These are phyloP conservation scores for Chytriomyces hyalinus DNA, from an alignment of 192 early-diverging fungal species.

Conservation along the genomic window DNA sequence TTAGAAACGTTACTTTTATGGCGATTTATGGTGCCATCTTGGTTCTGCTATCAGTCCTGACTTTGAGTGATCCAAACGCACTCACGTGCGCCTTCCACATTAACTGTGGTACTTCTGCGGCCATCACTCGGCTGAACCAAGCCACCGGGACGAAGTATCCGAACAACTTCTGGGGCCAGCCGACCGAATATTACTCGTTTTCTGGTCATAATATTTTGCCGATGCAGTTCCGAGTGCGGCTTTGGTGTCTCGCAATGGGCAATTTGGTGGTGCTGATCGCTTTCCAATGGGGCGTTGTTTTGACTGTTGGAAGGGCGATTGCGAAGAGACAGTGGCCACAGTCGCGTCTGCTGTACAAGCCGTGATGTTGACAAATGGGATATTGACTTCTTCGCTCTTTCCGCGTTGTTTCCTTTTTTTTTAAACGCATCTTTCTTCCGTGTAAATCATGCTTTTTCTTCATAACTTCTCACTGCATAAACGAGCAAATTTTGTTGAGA, in stretches of 20 bases:
- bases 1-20: slow-evolving; percentile 65
- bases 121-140: slow-evolving; percentile 46
- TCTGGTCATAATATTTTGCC: slow-evolving; percentile 79
- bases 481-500: no score
- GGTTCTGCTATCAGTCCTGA: slow-evolving; percentile 54
- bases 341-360: slow-evolving; percentile 22
- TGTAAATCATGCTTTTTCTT: no score
- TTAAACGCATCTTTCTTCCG: background rate
- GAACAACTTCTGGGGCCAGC: slow-evolving; percentile 42
- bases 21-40: slow-evolving; percentile 57
- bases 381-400: slow-evolving; percentile 19
- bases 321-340: slow-evolving; percentile 36
- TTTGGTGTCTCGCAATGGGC: slow-evolving; percentile 50
- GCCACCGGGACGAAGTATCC: slow-evolving; percentile 38
- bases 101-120: slow-evolving; percentile 70
- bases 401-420: background rate
- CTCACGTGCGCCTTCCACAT: slow-evolving; percentile 70
- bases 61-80: slow-evolving; percentile 65
- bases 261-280: slow-evolving; percentile 40
- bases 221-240: slow-evolving; percentile 59
- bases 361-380: slow-evolving; percentile 44
- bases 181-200: slow-evolving; percentile 63
- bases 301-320: slow-evolving; percentile 40
- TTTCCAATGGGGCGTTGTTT: slow-evolving; percentile 44
- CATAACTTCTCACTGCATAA: no score